These are phyloP conservation scores for Ophiostoma triangulosporum DNA, from an alignment of 2,329 filamentous ascomycete genomes.

Conservation along the genomic window DNA sequence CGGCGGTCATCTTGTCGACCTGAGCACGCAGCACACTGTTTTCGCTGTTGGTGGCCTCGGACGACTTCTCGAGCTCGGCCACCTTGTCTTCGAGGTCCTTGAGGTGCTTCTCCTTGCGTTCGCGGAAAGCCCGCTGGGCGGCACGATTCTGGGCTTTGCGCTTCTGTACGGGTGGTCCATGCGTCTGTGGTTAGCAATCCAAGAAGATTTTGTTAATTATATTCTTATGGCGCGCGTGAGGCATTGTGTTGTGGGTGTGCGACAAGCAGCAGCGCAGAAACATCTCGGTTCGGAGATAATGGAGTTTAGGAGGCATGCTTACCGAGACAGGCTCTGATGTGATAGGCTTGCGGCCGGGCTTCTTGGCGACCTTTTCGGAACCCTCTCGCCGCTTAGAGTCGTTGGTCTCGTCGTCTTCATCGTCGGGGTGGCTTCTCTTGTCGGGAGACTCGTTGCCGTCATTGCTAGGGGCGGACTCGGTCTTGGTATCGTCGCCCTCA, in stretches of 20 bases:
- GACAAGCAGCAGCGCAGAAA: slow-evolving; percentile 7
- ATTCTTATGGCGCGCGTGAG: not conserved
- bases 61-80: slow-evolving; percentile 65
- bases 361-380: slow-evolving; percentile 80
- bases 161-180: slow-evolving; percentile 42
- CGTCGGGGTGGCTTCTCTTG: slow-evolving; percentile 61
- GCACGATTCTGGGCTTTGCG: slow-evolving; percentile 92
- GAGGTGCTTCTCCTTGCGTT: slow-evolving; percentile 85
- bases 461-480: slow-evolving; percentile 35
- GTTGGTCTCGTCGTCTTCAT: slow-evolving; percentile 45
- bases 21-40: slow-evolving; percentile 75
- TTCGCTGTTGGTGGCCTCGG: slow-evolving; percentile 70
- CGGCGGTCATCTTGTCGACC: slow-evolving; percentile 72
- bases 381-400: slow-evolving; percentile 62
- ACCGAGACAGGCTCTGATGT: slow-evolving; percentile 93
- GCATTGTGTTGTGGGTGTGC: too few species aligned
- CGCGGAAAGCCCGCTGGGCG: slow-evolving; percentile 83
- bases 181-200: not conserved
- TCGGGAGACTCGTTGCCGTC: slow-evolving; percentile 49
- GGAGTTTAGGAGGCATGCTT: slow-evolving; percentile 31
- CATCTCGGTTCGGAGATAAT: slow-evolving; percentile 4
- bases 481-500: slow-evolving; percentile 18
- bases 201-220: not conserved
- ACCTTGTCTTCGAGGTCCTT: slow-evolving; percentile 74
- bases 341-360: slow-evolving; percentile 88